Base-by-base conservation (phyloP, 208 protist genomes). In the Trypanosoma lewisi region DNA sequence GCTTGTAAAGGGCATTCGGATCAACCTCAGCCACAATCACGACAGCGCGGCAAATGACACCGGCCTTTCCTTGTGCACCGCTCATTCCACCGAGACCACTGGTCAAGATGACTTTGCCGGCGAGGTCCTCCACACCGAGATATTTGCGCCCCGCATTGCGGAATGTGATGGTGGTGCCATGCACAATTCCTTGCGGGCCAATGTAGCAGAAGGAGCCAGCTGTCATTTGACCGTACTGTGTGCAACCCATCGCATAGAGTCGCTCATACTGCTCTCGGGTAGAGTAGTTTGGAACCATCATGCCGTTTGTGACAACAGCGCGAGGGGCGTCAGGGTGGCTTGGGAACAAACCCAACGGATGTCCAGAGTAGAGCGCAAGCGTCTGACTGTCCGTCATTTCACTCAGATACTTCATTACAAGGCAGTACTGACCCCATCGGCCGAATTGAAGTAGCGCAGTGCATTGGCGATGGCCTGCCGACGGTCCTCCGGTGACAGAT, bases 221-320 rank as follows among this genome's bases (percentile, higher is more conserved):
- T n/a, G 91, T 96, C 91, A 96, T 96, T 66, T 96, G 90, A 23
- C 90, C 91, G 61, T 96, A 96, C 76, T 89, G 83, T 19, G 77
- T 67, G 37, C 47, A 54, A 17, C 70, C 69, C 37, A 78, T 42
- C 17, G 74, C 75, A 66, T 84, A 80, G 14, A 80, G 31, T 19
- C 59, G 60, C 17, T 85, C 68, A 54, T 87, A 91, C 34, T 92
- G 72, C 11, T 74, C 59, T 45, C 75, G 66, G 0, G 78, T 72
- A 49, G 84, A 94, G 71, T 94, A 97, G 53, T 97, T 96, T 42
- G 91, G 91, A 33, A 97, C 90, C 31, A 97, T 80, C 86, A 97
- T 93, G 27, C 93, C 93, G 60, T 97, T 97, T 17, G 93, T 95
- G 34, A 97, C 55, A 6, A 96, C 71, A 5, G 93, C 73, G 28